A percentile compares a stretch with the other conserved stretches of the same genome.
Conservation (phyloP, 2,329 filamentous ascomycete genomes). For the Daldinia sp. region DNA sequence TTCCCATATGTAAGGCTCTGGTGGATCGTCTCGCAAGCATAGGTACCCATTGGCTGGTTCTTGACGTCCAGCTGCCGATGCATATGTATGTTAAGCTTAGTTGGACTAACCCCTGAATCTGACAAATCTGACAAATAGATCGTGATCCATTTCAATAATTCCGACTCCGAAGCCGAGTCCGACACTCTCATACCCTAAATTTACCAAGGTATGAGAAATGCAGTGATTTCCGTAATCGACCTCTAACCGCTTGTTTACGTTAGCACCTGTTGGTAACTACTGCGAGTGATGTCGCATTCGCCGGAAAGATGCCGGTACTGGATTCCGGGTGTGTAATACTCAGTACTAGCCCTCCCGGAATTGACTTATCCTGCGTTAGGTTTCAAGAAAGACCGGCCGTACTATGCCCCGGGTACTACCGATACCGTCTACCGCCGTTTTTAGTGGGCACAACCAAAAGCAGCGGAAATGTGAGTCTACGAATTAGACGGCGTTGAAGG, state of each 20-base stretch:
- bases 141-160: background rate
- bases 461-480: background rate
- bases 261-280: background rate
- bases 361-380: background rate
- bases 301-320: background rate
- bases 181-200: no score
- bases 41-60: background rate
- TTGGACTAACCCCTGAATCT: background rate
- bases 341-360: background rate
- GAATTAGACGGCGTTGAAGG: background rate
- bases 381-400: background rate
- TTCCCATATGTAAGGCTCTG: background rate
- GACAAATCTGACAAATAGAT: background rate
- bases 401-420: background rate
- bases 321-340: background rate
- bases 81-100: background rate
- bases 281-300: background rate
- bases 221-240: background rate
- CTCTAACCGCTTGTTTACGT: background rate
- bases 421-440: background rate
- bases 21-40: background rate
- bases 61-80: background rate
- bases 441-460: background rate
- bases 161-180: background rate
- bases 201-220: background rate